A percentile compares a stretch with the other conserved stretches of the same genome.
phyloP scores from a whole-genome alignment of 1,139 yeast species.

The Zygosaccharomyces sapae region DNA sequence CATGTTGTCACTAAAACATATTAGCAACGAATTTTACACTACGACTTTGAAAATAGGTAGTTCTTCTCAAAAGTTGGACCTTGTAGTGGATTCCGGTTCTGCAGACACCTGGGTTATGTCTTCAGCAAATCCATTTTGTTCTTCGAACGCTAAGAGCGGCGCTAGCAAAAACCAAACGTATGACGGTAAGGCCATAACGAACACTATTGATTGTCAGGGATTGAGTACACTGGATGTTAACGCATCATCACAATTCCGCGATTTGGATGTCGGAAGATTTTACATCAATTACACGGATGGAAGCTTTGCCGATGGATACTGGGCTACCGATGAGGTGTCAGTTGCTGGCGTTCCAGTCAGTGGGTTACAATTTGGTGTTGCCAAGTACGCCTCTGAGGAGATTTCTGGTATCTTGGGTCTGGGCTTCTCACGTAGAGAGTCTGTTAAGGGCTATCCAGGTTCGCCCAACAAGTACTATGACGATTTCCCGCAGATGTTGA shows the following conservation, averaged over 20 bases:
- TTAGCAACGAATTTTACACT: constrained; percentile 38
- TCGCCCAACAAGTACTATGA: constrained; percentile 38
- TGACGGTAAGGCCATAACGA: constrained; percentile 11
- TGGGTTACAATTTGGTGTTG: constrained; percentile 14
- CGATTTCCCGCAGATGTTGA: constrained; percentile 54
- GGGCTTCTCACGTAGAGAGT: constrained; percentile 18
- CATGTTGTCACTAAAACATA: constrained; percentile 22
- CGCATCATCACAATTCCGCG: constrained; percentile 15
- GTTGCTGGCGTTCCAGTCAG: constrained; percentile 9
- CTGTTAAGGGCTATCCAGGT: constrained; percentile 9
- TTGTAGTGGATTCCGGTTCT: constrained; percentile 64
- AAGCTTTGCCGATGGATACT: constrained; percentile 13
- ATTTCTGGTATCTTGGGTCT: constrained; percentile 16
- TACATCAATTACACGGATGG: constrained; percentile 11
- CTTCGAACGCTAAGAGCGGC: constrained; percentile 16
- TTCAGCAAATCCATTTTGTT: constrained; percentile 36
- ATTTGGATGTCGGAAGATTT: constrained; percentile 15
- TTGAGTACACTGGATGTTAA: constrained; percentile 14
- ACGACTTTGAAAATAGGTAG: constrained; percentile 49
- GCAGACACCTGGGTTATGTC: constrained; percentile 60
- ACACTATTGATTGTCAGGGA: constrained; percentile 17
- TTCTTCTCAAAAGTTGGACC: constrained; percentile 46
- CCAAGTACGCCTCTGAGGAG: constrained; percentile 6
- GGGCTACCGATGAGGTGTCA: constrained; percentile 14
- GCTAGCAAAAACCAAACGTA: constrained; percentile 12